phyloP scores from a whole-genome alignment of 2,329 filamentous ascomycete species.

The Pseudogymnoascus sp. region DNA sequence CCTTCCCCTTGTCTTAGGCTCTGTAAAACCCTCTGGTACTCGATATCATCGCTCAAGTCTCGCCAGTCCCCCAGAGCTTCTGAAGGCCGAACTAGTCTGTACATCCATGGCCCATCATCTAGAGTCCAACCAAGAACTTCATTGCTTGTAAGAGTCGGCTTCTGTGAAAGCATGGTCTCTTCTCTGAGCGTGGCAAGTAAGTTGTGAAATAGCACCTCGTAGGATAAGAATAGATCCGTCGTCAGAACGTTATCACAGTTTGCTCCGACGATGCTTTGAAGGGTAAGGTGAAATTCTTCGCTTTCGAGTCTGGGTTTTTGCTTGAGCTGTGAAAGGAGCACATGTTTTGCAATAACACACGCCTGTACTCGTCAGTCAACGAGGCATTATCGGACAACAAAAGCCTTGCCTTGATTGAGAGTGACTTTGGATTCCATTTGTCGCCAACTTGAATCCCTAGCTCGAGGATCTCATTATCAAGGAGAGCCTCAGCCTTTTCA shows the following conservation, averaged over 20 bases:
- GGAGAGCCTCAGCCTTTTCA: background rate
- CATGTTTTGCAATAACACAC: background rate
- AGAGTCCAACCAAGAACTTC: conserved; percentile 19
- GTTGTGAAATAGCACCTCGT: conserved; percentile 12
- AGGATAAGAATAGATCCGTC: conserved; percentile 16
- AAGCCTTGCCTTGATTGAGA: background rate
- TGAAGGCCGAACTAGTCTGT: conserved; percentile 12
- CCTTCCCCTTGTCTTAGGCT: background rate
- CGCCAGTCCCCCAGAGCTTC: background rate
- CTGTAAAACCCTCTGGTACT: background rate
- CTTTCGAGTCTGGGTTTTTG: background rate
- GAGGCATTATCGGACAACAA: background rate
- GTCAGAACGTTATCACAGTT: background rate
- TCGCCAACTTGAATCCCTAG: background rate
- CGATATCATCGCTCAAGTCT: background rate
- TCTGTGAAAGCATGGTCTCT: conserved; percentile 15
- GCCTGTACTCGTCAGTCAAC: background rate
- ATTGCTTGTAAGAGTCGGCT: conserved; percentile 11
- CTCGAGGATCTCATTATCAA: background rate
- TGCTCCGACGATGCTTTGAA: background rate
- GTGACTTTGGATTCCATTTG: background rate
- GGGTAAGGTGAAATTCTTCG: background rate
- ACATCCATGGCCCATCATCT: conserved; percentile 23
- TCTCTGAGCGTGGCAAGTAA: conserved; percentile 18
- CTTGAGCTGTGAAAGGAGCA: background rate